Evolutionary conservation across 345 rosid species (phyloP), one percentile per base, ranked within the genome.

Genomic region (Atalantia buxifolia): DNA sequence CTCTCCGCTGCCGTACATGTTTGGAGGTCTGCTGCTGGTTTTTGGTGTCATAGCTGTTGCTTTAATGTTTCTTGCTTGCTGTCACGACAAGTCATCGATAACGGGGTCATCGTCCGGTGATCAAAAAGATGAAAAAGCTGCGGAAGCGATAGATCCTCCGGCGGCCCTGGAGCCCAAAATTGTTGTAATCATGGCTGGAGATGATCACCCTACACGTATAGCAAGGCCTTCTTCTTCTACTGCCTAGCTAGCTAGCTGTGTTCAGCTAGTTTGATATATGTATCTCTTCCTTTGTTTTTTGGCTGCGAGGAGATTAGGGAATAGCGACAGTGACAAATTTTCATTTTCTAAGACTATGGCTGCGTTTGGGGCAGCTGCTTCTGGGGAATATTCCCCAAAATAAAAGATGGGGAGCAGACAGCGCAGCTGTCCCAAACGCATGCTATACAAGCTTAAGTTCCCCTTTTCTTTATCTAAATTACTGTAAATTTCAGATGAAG

Each of bases 141-240:
- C 27, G 5, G 30, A 40, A 2, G n/a, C 13, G 9, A 48, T 69
- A 4, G 76, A 66, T 14, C n/a, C 38, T 22, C 74, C 77, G 0
- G 56, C 56, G 0, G 78, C 69, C 6, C 7, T 56, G 48, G 85
- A 84, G 79, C 80, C 78, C 0, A 74, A 81, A 67, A 61, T 86
- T 13, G 83, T 76, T 18, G 91, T 86, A 3, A 78, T 88, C 61
- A 84, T 88, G 91, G 85, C 91, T 5, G 91, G 89, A 38, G 80
- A 86, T 45, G 48, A 76, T 7, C 73, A 74, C 25, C 88, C 90
- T 9, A 82, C 80, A 7, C 77, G 30, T 72, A 9, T 85, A 6
- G 90, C 87, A 27, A 84, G 35, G 22, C 84, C 87, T 8, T 71
- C 74, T 66, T 40, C 79, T 76, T 24, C 66, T 28, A 33, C 42